A percentile compares a stretch with the other conserved stretches of the same genome.
These are phyloP conservation scores for Chaetoscypha palmicola DNA, from an alignment of 2,329 filamentous ascomycete genomes.

Conservation along the genomic window DNA sequence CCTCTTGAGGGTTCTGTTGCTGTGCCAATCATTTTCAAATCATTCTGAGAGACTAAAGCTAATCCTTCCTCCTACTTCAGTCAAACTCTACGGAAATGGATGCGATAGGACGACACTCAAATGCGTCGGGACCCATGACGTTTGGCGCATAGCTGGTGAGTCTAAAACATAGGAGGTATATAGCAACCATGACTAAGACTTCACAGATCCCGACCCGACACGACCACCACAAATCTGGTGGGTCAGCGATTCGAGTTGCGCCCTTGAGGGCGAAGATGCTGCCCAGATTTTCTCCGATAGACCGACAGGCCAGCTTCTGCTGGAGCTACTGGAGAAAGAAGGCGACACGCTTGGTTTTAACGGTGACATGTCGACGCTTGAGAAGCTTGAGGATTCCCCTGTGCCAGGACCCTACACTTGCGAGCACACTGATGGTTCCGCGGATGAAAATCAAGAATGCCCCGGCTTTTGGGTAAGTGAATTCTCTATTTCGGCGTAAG, in stretches of 20 bases:
- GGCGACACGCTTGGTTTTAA: not conserved
- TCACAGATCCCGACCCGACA: not conserved
- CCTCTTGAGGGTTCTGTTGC: not conserved
- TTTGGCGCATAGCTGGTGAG: not conserved
- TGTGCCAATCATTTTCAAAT: not conserved
- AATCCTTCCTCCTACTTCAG: not conserved
- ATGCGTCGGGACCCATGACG: not conserved
- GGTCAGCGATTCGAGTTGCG: not conserved
- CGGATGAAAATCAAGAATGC: not conserved
- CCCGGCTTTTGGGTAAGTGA: not conserved
- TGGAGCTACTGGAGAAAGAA: not conserved
- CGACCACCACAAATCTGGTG: not conserved
- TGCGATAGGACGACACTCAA: not conserved
- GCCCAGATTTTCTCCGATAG: not conserved
- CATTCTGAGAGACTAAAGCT: not conserved
- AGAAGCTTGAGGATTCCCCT: not conserved
- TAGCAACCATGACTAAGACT: not conserved
- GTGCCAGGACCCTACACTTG: not conserved
- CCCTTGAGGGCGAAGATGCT: not conserved
- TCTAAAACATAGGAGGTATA: not conserved
- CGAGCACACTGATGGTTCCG: not conserved
- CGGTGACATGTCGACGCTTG: not conserved
- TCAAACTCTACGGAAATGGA: not conserved
- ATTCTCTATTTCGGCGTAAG: not conserved
- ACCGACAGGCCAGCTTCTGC: not conserved